Percentiles rank a stretch among this genome's conserved stretches.
Conservation (phyloP, 2,329 filamentous ascomycete species). For the Nigrospora oryzae region DNA sequence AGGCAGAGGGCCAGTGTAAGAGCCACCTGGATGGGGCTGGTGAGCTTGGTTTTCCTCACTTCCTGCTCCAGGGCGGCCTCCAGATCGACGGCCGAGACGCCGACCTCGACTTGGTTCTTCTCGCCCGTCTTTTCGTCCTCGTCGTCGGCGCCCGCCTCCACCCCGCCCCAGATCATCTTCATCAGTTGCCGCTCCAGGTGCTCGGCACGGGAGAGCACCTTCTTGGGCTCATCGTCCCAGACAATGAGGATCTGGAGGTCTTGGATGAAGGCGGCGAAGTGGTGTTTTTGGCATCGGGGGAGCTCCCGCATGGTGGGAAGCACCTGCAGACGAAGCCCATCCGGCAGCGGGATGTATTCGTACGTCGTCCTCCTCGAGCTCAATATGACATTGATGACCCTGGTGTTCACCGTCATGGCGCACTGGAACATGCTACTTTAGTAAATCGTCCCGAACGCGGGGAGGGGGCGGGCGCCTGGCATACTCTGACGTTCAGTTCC, state of each 20-base stretch:
- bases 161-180: conserved; percentile 46
- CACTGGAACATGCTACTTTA: conserved; percentile 28
- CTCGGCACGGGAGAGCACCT: conserved; percentile 41
- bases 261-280: conserved; percentile 57
- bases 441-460: not conserved
- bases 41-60: conserved; percentile 41
- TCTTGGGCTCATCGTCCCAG: conserved; percentile 54
- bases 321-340: conserved; percentile 53
- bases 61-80: conserved; percentile 31
- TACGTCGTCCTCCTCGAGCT: conserved; percentile 30
- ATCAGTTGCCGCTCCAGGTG: conserved; percentile 45
- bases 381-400: conserved; percentile 53
- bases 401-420: conserved; percentile 60
- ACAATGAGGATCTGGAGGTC: conserved; percentile 50
- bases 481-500: conserved; percentile 28
- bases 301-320: conserved; percentile 48
- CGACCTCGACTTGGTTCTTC: conserved; percentile 22
- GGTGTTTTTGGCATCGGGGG: conserved; percentile 52
- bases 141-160: conserved; percentile 29
- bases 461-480: conserved; percentile 10
- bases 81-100: conserved; percentile 30
- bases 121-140: conserved; percentile 29
- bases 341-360: conserved; percentile 48
- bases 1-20: conserved; percentile 44
- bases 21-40: conserved; percentile 44